Evolutionary conservation across 139 green algal genomes (phyloP).

Genomic region (Coccomyxa sp.): DNA sequence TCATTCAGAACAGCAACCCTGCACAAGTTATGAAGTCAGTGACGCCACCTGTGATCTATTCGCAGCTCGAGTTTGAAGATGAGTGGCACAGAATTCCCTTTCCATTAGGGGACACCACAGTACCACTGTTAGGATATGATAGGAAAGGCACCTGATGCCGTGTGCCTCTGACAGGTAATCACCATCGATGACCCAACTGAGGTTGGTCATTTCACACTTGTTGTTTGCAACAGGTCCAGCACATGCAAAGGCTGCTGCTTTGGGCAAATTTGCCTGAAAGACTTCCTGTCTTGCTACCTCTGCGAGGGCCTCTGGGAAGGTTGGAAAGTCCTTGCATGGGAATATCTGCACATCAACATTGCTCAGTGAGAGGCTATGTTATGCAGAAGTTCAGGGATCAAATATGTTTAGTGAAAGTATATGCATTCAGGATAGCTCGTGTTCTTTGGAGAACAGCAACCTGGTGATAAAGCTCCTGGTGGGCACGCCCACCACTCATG

Average conservation of each 20-base stretch:
- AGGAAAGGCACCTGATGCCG: constrained; percentile 15
- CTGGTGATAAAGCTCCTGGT: background rate
- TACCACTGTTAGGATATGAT: no score
- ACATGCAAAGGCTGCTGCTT: constrained; percentile 58
- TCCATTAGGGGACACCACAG: no score
- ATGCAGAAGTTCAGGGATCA: background rate
- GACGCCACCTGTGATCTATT: background rate
- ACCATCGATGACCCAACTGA: constrained; percentile 75
- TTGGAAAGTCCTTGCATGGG: constrained; percentile 43
- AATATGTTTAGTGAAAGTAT: background rate
- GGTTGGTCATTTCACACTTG: constrained; percentile 86
- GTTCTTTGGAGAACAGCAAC: background rate
- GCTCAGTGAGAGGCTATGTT: background rate
- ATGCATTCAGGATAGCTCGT: no score
- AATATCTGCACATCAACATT: constrained; percentile 47
- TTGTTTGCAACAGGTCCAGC: constrained; percentile 78
- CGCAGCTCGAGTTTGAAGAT: background rate
- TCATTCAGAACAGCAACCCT: constrained; percentile 83
- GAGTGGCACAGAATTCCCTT: background rate
- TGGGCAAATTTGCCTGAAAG: constrained; percentile 22
- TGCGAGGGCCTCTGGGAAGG: constrained; percentile 49
- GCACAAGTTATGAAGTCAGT: background rate
- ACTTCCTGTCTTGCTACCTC: constrained; percentile 28
- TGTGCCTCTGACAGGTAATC: constrained; percentile 7
- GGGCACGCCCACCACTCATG: background rate